Conservation (phyloP, 768 basidiomycete genomes). For the Podaxis pistillaris region DNA sequence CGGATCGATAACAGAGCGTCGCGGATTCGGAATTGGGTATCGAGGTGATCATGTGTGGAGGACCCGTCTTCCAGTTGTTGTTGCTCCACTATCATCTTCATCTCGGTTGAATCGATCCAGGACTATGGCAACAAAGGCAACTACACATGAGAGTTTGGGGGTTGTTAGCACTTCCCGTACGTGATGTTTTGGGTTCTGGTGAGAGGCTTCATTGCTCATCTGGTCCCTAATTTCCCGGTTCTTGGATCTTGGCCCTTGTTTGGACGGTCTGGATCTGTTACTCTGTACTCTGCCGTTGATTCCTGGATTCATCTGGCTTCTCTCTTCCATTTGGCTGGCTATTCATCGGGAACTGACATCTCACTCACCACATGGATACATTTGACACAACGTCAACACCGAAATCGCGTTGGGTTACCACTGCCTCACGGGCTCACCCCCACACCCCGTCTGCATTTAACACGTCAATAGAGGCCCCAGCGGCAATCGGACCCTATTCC, state of each 20-base stretch:
- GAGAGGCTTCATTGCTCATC: too few relatives aligned
- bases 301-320: too few relatives aligned
- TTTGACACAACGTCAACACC: too few relatives aligned
- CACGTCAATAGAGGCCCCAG: constrained; percentile 56
- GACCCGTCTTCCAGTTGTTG: background rate
- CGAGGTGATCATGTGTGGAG: background rate
- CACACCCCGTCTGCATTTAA: background rate
- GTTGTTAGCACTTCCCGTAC: constrained; percentile 41
- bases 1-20: constrained; percentile 9
- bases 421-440: background rate
- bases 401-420: background rate
- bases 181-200: constrained; percentile 17
- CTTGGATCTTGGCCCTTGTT: background rate
- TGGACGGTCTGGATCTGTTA: background rate
- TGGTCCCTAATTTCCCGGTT: background rate
- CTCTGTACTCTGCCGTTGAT: too few relatives aligned
- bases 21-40: background rate
- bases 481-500: constrained; percentile 84
- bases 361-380: too few relatives aligned
- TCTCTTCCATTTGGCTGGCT: too few relatives aligned
- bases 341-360: too few relatives aligned
- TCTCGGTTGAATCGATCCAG: constrained; percentile 1
- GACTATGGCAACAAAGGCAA: constrained; percentile 31
- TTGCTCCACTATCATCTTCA: constrained; percentile 14
- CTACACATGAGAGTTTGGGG: constrained; percentile 38